Conservation (phyloP, 2,329 filamentous ascomycete genomes). For the Paracamarosporium sp. region DNA sequence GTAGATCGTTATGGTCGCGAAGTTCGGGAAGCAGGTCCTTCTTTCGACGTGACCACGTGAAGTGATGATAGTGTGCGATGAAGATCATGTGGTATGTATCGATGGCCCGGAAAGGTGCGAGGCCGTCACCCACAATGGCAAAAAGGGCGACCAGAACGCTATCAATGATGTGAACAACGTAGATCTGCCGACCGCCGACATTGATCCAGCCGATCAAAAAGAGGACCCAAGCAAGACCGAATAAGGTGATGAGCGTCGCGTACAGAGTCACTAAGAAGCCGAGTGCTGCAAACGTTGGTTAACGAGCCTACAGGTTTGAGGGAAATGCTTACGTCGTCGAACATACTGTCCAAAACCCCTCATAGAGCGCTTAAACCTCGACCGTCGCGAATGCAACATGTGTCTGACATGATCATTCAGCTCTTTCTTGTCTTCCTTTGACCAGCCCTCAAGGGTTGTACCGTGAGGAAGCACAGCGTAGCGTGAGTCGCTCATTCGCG, state of each 20-base stretch:
- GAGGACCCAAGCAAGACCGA: conserved; percentile 88
- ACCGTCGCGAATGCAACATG: conserved; percentile 82
- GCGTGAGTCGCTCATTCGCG: conserved; percentile 70
- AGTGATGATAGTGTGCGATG: conserved; percentile 74
- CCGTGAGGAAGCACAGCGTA: conserved; percentile 83
- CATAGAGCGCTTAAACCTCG: conserved; percentile 79
- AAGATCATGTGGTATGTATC: conserved; percentile 90
- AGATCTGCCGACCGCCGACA: conserved; percentile 74
- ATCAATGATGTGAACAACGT: conserved; percentile 61
- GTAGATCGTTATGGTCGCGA: conserved; percentile 73
- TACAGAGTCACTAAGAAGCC: conserved; percentile 87
- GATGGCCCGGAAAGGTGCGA: conserved; percentile 74
- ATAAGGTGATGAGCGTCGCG: conserved; percentile 80
- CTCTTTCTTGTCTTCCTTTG: conserved; percentile 73
- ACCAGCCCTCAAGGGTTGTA: conserved; percentile 76
- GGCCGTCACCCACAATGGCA: conserved; percentile 66
- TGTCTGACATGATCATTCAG: conserved; percentile 87
- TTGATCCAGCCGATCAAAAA: conserved; percentile 91
- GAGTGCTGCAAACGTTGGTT: conserved; percentile 58
- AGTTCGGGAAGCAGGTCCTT: conserved; percentile 68
- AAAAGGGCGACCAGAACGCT: conserved; percentile 68
- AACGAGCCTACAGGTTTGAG: background rate
- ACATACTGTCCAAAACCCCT: conserved; percentile 84
- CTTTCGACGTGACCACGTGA: conserved; percentile 70
- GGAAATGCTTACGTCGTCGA: conserved; percentile 63